Evolutionary conservation across 371 early-diverging fungal species (phyloP), one percentile per base, ranked within the genome.

Genomic region (Smittium mucronatum): DNA sequence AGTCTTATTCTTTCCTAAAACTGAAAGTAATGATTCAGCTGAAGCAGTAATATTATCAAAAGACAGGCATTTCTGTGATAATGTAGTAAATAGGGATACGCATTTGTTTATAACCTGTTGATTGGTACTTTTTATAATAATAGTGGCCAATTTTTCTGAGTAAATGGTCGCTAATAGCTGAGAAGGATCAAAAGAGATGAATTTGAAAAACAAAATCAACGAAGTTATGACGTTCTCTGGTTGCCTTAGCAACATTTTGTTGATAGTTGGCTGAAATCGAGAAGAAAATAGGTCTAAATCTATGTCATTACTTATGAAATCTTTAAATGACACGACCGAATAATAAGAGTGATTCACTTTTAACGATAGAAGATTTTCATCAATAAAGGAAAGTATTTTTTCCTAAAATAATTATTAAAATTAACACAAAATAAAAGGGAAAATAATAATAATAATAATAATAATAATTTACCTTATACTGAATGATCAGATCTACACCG

Each of bases 191-290:
- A 69, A 73, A 11, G 87, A 85, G 26, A 89, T 74, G 1, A 63
- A 58, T 60, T 72, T 68, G 17, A 74, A 66, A 68, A 77, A 67
- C 73, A 73, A 75, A 31, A 69, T 69, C 31, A 82, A 70, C 31
- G 71, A 76, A 17, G 73, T 70, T 63, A 93, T 82, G 21, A 87
- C 88, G 68, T 89, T 79, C 72, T 94, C 96, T 25, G 96, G 95
- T 2, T 93, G 88, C 61, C 95, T 85, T 68, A 95, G 83, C 74
- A 93, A 82, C 75, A 91, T 84, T 67, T 89, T 88, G 59, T 93
- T 88, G 30, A 78, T 72, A 33, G 81, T 70, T 57, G 74, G 63
- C 17, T 64, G 58, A 65, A 78, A 79, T 69, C 36, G 34, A 2
- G 34, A 31, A 15, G 67, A 72, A 47, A 78, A 76, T 15, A 71